phyloP scores from a whole-genome alignment of 352 stramenopile genomes.

The Phytophthora rubi region DNA sequence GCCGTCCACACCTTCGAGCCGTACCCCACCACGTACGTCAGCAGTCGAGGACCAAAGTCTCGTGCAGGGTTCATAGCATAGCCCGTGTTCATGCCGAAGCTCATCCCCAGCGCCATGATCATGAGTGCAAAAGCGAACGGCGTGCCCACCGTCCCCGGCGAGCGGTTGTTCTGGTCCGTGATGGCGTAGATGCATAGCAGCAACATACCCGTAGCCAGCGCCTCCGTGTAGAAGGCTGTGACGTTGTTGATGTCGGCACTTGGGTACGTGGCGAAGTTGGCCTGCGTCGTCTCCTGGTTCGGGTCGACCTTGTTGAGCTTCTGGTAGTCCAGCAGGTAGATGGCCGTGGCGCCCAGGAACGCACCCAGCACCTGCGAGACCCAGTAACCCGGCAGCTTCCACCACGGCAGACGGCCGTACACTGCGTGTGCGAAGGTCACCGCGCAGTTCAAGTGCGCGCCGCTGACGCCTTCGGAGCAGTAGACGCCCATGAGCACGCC shows the following conservation, averaged over 20 bases:
- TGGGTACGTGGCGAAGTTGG: slow-evolving; percentile 17
- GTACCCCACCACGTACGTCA: slow-evolving; percentile 17
- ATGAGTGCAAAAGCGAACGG: neutral
- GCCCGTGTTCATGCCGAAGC: slow-evolving; percentile 6
- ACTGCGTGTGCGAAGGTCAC: slow-evolving; percentile 1
- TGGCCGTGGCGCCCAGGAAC: slow-evolving; percentile 3
- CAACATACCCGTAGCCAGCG: slow-evolving; percentile 4
- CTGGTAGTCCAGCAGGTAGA: slow-evolving; percentile 23
- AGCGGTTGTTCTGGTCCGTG: slow-evolving; percentile 23
- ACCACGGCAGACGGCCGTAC: slow-evolving; percentile 4
- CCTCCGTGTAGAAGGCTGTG: slow-evolving; percentile 15
- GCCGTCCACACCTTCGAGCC: slow-evolving; percentile 14
- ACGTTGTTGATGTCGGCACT: slow-evolving; percentile 15
- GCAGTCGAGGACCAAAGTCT: slow-evolving; percentile 10
- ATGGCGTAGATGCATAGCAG: slow-evolving; percentile 18
- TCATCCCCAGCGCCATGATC: slow-evolving; percentile 3
- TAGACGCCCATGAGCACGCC: slow-evolving; percentile 22
- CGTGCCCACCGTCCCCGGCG: neutral
- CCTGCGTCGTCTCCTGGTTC: slow-evolving; percentile 8
- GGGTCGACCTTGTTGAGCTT: slow-evolving; percentile 14
- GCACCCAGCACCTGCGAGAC: slow-evolving; percentile 8
- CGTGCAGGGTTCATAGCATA: slow-evolving; percentile 18
- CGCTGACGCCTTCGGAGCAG: slow-evolving; percentile 17
- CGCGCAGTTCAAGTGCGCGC: slow-evolving; percentile 5
- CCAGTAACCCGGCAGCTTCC: slow-evolving; percentile 8